phyloP scores from a whole-genome alignment of 805 yeast species.

The Starmerella riodocensis region DNA sequence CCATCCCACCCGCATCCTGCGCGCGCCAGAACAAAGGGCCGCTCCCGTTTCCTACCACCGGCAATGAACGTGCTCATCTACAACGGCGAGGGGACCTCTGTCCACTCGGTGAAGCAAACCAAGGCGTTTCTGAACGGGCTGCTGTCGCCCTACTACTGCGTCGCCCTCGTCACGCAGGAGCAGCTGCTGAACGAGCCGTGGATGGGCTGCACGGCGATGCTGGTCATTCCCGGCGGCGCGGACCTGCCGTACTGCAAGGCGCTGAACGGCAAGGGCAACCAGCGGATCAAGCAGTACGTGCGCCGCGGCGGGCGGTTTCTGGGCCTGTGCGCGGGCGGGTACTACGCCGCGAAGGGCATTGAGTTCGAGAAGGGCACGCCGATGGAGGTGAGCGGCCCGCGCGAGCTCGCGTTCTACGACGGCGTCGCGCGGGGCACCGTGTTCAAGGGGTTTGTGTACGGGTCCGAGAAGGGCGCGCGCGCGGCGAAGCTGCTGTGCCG shows the following conservation, averaged over 20 bases:
- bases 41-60: too few species aligned
- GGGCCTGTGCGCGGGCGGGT: constrained; percentile 95
- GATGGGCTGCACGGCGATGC: constrained; percentile 60
- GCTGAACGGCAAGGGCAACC: constrained; percentile 58
- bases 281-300: constrained; percentile 48
- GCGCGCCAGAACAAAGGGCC: too few species aligned
- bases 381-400: constrained; percentile 71
- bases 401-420: constrained; percentile 73
- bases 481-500: constrained; percentile 34
- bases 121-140: constrained; percentile 59
- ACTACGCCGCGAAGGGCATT: constrained; percentile 58
- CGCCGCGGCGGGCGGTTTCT: constrained; percentile 66
- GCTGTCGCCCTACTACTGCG: constrained; percentile 82
- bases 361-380: constrained; percentile 71
- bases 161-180: constrained; percentile 49
- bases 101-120: constrained; percentile 75
- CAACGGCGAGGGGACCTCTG: constrained; percentile 70
- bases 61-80: constrained; percentile 75
- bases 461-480: constrained; percentile 60
- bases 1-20: too few species aligned
- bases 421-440: constrained; percentile 78
- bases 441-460: constrained; percentile 65
- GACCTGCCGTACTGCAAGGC: constrained; percentile 72
- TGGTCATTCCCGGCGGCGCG: constrained; percentile 95
- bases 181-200: constrained; percentile 74